phyloP scores from a whole-genome alignment of 208 protist species.

The Leishmania martiniquensis region DNA sequence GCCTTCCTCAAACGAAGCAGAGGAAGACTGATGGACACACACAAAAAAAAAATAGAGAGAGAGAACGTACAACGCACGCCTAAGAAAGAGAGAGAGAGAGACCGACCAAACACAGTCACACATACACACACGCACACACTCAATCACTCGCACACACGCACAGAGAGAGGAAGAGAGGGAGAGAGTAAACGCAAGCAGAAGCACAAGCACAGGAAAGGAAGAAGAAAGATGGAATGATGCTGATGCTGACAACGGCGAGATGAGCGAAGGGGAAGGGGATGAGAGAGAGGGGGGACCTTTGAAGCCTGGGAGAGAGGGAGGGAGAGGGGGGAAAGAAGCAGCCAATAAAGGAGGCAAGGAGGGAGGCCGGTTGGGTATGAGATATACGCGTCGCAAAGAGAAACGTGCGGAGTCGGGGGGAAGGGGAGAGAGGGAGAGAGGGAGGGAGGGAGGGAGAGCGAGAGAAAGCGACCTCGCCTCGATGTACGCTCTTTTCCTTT shows the following conservation, averaged over 20 bases:
- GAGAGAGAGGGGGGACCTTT: not conserved
- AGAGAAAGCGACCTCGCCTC: not conserved
- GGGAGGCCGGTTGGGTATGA: not conserved
- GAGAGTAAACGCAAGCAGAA: not conserved
- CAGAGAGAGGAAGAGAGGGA: too few relatives aligned
- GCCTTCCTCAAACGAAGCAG: not conserved
- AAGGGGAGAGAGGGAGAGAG: not conserved
- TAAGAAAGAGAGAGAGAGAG: not conserved
- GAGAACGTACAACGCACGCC: not conserved
- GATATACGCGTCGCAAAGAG: not conserved
- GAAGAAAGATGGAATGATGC: not conserved
- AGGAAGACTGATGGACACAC: not conserved
- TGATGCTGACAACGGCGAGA: not conserved
- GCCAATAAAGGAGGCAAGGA: not conserved
- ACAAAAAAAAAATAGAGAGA: not conserved
- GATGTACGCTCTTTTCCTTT: too few relatives aligned
- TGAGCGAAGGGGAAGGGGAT: not conserved
- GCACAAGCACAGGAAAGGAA: not conserved
- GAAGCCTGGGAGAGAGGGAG: not conserved
- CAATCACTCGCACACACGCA: too few relatives aligned
- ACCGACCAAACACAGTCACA: not conserved
- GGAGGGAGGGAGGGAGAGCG: too few relatives aligned
- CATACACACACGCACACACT: not conserved
- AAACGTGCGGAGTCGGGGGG: not conserved
- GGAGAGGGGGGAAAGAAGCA: not conserved